These are phyloP conservation scores for Phytophthora constricta DNA, from an alignment of 352 stramenopile genomes.

Conservation along the genomic window DNA sequence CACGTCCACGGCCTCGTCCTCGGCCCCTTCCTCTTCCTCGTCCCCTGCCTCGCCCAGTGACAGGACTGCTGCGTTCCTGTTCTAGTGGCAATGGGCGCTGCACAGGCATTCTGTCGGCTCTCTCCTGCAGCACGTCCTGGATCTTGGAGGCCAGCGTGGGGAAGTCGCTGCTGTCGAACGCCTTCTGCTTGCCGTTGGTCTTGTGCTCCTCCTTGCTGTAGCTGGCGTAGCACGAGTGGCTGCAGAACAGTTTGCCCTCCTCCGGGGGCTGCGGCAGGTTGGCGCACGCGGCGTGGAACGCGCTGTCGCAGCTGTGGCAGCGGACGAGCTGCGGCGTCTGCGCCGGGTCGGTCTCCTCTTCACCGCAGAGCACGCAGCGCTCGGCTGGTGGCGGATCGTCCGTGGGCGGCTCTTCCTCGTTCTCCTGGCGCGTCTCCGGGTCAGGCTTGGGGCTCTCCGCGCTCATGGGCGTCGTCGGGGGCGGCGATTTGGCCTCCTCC, in stretches of 20 bases:
- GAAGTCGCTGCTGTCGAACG: conserved; percentile 47
- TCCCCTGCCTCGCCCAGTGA: conserved; percentile 18
- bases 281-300: conserved; percentile 72
- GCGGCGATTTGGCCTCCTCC: not conserved
- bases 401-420: conserved; percentile 3
- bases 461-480: not conserved
- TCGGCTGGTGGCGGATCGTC: not conserved
- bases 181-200: conserved; percentile 6
- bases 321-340: conserved; percentile 46
- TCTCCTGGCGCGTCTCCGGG: not conserved
- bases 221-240: conserved; percentile 64
- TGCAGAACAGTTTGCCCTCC: conserved; percentile 73
- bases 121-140: conserved; percentile 45
- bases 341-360: conserved; percentile 11
- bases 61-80: conserved; percentile 3
- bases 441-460: not conserved
- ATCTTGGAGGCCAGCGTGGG: conserved; percentile 54
- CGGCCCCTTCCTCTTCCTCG: conserved; percentile 28
- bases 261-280: conserved; percentile 69
- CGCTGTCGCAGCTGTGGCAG: conserved; percentile 56
- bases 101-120: conserved; percentile 37
- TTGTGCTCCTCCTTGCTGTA: conserved; percentile 44
- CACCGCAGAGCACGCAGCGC: conserved; percentile 40
- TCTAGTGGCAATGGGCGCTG: conserved; percentile 33
- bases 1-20: conserved; percentile 27